These are phyloP conservation scores for Stylosanthes scabra DNA, from an alignment of 331 rosid genomes.

Conservation along the genomic window DNA sequence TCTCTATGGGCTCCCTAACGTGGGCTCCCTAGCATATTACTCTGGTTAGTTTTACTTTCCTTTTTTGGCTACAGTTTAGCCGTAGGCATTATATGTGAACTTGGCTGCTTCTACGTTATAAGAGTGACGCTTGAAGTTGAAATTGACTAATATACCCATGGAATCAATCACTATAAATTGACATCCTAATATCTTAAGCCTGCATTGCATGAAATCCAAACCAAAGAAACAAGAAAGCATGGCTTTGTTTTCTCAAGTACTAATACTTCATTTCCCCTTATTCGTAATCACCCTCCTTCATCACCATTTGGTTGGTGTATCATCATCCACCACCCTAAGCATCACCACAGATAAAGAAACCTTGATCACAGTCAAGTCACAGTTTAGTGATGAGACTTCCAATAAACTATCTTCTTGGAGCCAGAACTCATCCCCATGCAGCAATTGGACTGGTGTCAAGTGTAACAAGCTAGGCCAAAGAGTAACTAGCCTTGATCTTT, in stretches of 20 bases:
- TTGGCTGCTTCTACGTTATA: too few relatives aligned
- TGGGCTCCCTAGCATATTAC: too few relatives aligned
- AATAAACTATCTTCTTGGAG: slow-evolving; percentile 52
- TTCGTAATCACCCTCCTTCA: not conserved
- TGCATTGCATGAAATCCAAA: slow-evolving; percentile 28
- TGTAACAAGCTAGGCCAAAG: slow-evolving; percentile 52
- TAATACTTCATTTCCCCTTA: slow-evolving; percentile 27
- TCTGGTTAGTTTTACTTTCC: too few relatives aligned
- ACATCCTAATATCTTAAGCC: not conserved
- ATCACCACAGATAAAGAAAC: slow-evolving; percentile 67
- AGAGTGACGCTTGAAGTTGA: too few relatives aligned
- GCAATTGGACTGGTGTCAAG: slow-evolving; percentile 71
- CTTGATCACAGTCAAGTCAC: slow-evolving; percentile 61
- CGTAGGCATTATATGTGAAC: too few relatives aligned
- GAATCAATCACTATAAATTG: slow-evolving; percentile 27
- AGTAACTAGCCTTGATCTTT: slow-evolving; percentile 58
- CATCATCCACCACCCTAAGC: slow-evolving; percentile 46
- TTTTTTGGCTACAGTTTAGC: too few relatives aligned
- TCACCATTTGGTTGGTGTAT: slow-evolving; percentile 28
- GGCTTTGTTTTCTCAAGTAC: slow-evolving; percentile 36
- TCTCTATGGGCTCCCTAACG: too few relatives aligned
- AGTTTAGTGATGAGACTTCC: slow-evolving; percentile 31
- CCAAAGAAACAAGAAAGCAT: slow-evolving; percentile 25
- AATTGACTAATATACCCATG: too few relatives aligned
- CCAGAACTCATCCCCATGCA: slow-evolving; percentile 63